phyloP scores from a whole-genome alignment of 2,329 filamentous ascomycete genomes.

The Fusarium sp. region DNA sequence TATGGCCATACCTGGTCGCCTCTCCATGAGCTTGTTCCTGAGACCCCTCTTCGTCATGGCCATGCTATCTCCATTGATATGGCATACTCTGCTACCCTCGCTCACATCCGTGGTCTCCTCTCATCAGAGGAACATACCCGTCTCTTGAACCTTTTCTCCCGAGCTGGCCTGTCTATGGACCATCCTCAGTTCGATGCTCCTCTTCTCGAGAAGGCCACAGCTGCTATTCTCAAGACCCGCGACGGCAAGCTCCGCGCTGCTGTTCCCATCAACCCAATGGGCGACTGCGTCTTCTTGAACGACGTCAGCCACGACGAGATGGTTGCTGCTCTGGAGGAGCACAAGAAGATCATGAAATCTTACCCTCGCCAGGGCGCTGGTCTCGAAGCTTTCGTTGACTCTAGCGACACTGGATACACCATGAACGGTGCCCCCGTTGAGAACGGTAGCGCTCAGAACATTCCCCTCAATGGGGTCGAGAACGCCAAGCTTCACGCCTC shows the following conservation, averaged over 20 bases:
- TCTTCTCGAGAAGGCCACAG: constrained; percentile 71
- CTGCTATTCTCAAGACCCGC: constrained; percentile 75
- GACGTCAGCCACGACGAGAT: constrained; percentile 71
- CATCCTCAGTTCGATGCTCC: constrained; percentile 73
- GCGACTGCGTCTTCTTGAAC: constrained; percentile 73
- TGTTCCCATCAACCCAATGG: constrained; percentile 71
- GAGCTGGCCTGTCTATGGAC: constrained; percentile 76
- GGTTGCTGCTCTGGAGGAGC: constrained; percentile 65
- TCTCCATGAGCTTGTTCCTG: constrained; percentile 74
- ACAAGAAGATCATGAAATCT: constrained; percentile 70
- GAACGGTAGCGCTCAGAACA: constrained; percentile 1
- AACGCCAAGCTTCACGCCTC: constrained; percentile 30
- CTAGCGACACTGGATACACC: constrained; percentile 71
- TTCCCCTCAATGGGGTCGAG: constrained; percentile 11
- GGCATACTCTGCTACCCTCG: constrained; percentile 77
- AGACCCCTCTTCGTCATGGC: constrained; percentile 74
- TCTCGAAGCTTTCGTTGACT: constrained; percentile 74
- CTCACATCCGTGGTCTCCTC: constrained; percentile 69
- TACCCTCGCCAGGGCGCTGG: constrained; percentile 72
- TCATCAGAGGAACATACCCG: constrained; percentile 67
- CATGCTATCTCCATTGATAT: constrained; percentile 81
- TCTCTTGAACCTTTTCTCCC: constrained; percentile 73
- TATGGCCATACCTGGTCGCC: constrained; percentile 82
- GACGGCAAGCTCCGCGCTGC: constrained; percentile 74
- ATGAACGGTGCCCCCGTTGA: constrained; percentile 44